Base-by-base conservation (phyloP, 352 stramenopile genomes). In the Thraustochytrium aureum region DNA sequence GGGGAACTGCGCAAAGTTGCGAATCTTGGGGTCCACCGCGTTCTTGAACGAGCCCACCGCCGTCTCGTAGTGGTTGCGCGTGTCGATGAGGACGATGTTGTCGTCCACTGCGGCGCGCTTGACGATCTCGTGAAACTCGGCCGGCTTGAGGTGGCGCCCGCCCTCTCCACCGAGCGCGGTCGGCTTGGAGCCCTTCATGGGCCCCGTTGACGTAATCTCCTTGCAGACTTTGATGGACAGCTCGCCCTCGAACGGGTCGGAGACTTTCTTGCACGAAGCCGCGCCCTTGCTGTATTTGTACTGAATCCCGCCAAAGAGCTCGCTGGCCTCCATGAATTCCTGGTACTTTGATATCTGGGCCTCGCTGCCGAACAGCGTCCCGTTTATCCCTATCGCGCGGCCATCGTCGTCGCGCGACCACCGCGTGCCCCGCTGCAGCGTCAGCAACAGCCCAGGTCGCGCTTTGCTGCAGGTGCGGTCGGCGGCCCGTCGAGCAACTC, bases 1-100 rank as follows among this genome's bases (percentile, higher is more conserved):
- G 1, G 67, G 76, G 32, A 87, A 84, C 52, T 87, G 72, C 5
- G 67, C 67, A 73, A 84, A 85, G 59, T 47, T 61, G 22, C 83
- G 81, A 67, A 87, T 83, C 81, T 83, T 61, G 22, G 83, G 60
- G 62, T 83, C 75, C 26, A 84, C 59, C 4, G 62, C 74, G 22
- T 52, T 30, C 14, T 82, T n/a, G 41, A 83, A 83, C 26, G 62
- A 82, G 37, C 74, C 74, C 12, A 81, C 64, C 17, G 74, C 64
- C 42, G 74, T 83, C 42, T 83, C 74, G 52, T 83, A 83, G 42
- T 83, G 64, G 64, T 83, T 83, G 17, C 74, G 45, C 35, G 62
- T 82, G 54, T 83, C 74, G 38, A 83, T 17, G 39, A 83, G 52
- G 7, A 83, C 62, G n/a, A 72, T 69, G 35, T 22, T 43, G 14